Conservation (phyloP, 2,329 filamentous ascomycete genomes). For the Diaporthe caulivora region DNA sequence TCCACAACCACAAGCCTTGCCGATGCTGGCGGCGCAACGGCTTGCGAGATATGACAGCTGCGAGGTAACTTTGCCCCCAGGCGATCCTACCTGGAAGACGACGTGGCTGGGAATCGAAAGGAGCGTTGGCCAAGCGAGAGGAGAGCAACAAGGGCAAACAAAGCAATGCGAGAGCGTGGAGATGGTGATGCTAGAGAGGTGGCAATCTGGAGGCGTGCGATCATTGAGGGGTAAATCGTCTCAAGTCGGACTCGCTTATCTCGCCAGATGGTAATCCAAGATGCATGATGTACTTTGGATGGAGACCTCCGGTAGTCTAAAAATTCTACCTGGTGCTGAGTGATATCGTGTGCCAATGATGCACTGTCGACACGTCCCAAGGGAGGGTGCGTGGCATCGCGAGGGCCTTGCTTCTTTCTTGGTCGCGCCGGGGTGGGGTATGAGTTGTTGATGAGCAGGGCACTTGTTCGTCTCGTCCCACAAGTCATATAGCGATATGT, state of each 20-base stretch:
- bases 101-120: neutral
- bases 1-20: neutral
- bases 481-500: conserved; percentile 29
- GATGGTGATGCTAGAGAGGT: neutral
- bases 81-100: neutral
- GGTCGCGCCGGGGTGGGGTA: neutral
- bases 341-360: conserved; percentile 4
- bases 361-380: neutral
- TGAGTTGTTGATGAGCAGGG: conserved; percentile 11
- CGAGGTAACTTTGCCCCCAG: conserved; percentile 8
- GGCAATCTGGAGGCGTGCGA: conserved; percentile 7
- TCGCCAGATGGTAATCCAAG: conserved; percentile 29
- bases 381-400: conserved; percentile 22
- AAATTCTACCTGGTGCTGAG: neutral
- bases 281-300: conserved; percentile 29
- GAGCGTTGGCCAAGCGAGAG: neutral
- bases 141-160: neutral
- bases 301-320: conserved; percentile 24
- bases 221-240: conserved; percentile 6
- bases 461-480: conserved; percentile 20
- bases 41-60: conserved; percentile 33
- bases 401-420: conserved; percentile 7
- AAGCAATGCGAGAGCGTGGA: neutral
- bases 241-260: conserved; percentile 26
- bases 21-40: conserved; percentile 17